Base-by-base conservation (phyloP, 108 stramenopile species). In the Skeletonema tropicum region DNA sequence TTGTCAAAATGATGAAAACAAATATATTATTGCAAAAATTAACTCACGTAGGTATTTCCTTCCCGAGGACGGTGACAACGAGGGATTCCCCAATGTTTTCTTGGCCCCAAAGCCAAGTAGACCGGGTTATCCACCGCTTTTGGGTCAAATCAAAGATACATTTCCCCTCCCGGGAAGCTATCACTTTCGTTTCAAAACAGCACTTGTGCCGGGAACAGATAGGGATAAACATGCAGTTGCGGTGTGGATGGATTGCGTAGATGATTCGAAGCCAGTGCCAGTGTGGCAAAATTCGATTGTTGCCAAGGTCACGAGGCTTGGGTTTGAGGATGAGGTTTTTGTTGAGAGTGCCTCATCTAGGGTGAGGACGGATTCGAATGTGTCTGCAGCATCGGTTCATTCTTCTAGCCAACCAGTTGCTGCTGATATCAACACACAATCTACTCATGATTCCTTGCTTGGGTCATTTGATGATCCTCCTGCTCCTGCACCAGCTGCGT, bases 121-220 rank as follows among this genome's bases (percentile, higher is more conserved):
- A 36, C 78, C 86, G 11, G 89, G 89, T 9, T 77, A 80, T 62
- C 91, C 94, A 42, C 94, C 94, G 0, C 76, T 92, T 21, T 86
- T 98, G 31, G 86, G 85, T 42, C 84, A 97, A 49, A 78, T 98
- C 38, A 88, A 83, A 75, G 78, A 85, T 61, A 70, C 92, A 74
- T 98, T 98, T 82, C 98, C 98, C 14, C 74, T 98, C 23, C 94
- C 95, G 9, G 98, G 98, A 58, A 85, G 79, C 12, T 98, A 96
- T 80, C 98, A 98, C 80, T 98, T 97, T 83, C 95, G 98, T 11
- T 98, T 98, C 90, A 97, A 97, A 87, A 92, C 84, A 68, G 88
- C 94, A 3, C 68, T 95, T 29, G 69, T 88, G 26, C 92, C 94
- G 12, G 94, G 94, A 25, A 77, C 80, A 2, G 94, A 95, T 72